These are phyloP conservation scores for Talaromyces adpressus DNA, from an alignment of 495 filamentous ascomycete genomes.

Conservation along the genomic window DNA sequence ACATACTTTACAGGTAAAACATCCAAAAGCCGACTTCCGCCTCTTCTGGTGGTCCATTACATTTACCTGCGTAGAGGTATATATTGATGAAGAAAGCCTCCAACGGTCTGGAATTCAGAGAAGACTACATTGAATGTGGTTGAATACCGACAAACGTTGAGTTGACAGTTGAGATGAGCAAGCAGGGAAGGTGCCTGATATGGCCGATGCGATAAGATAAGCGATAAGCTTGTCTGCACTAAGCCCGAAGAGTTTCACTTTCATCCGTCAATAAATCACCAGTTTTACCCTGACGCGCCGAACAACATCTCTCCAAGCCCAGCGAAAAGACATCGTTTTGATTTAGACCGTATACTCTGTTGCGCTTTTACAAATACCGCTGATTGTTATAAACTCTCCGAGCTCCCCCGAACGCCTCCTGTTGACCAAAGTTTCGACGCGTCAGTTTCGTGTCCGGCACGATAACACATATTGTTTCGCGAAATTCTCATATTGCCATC, in stretches of 20 bases:
- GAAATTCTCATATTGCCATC: neutral
- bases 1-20: constrained; percentile 8
- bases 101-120: neutral
- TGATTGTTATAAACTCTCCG: no score
- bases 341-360: no score
- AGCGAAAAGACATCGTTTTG: no score
- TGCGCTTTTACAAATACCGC: no score
- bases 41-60: neutral
- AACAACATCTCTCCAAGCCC: no score
- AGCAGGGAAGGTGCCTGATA: neutral
- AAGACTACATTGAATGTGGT: neutral
- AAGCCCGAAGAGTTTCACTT: neutral
- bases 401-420: neutral
- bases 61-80: neutral
- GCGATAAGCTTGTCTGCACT: no score
- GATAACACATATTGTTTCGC: neutral
- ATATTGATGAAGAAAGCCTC: neutral
- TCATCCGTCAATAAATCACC: neutral
- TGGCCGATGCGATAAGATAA: no score
- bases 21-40: constrained; percentile 8
- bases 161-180: neutral
- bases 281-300: neutral
- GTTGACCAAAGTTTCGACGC: neutral
- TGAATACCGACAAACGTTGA: neutral
- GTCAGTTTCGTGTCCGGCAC: neutral